Conservation (phyloP, 2,329 filamentous ascomycete species). For the Juglanconis oblonga region DNA sequence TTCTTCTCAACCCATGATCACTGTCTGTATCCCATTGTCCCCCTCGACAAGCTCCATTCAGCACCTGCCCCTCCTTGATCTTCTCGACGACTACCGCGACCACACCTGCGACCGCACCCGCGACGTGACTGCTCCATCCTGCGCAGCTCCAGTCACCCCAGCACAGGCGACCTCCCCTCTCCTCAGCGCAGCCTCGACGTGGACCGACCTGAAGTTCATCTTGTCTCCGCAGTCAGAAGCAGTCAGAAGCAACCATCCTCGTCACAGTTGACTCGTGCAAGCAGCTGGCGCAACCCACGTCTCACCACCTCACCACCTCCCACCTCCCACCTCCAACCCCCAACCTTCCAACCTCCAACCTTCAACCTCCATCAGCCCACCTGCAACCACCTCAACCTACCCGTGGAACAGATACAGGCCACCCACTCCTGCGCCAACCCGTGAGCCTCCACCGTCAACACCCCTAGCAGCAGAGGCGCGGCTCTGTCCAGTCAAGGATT, state of each 20-base stretch:
- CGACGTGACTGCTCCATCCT: neutral
- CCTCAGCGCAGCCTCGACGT: neutral
- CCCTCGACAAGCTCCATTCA: neutral
- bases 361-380: neutral
- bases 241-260: neutral
- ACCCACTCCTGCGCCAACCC: neutral
- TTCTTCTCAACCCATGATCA: neutral
- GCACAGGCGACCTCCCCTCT: neutral
- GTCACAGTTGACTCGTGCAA: neutral
- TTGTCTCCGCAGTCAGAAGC: neutral
- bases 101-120: neutral
- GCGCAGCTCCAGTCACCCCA: neutral
- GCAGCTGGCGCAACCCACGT: neutral
- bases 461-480: slow-evolving; percentile 18
- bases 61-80: neutral
- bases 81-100: neutral
- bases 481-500: slow-evolving; percentile 28
- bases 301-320: neutral
- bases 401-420: neutral
- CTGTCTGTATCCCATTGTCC: neutral
- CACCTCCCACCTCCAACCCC: neutral
- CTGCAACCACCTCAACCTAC: no score
- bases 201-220: neutral
- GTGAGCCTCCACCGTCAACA: neutral
- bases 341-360: neutral